Evolutionary conservation across 257 asterid genomes (phyloP).

Genomic region (Lycium barbarum): DNA sequence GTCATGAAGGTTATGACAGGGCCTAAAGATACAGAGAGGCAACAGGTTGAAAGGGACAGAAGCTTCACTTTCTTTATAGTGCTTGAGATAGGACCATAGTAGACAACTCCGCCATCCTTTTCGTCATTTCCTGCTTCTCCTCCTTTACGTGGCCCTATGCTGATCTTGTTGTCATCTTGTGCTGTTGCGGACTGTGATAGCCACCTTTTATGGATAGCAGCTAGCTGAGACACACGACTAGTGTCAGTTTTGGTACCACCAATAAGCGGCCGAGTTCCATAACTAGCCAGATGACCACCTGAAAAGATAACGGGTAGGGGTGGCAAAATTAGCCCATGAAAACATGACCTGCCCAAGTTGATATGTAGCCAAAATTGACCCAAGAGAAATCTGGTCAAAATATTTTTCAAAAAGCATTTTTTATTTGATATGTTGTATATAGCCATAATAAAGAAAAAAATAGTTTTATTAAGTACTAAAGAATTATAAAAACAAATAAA

Average conservation of each 20-base stretch:
- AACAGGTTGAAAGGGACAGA: conserved; percentile 94
- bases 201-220: conserved; percentile 51
- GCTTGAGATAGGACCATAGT: conserved; percentile 83
- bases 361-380: too few species aligned
- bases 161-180: conserved; percentile 61
- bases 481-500: too few species aligned
- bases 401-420: too few species aligned
- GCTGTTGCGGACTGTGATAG: conserved; percentile 55
- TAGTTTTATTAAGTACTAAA: too few species aligned
- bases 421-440: too few species aligned
- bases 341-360: too few species aligned
- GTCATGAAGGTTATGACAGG: conserved; percentile 97
- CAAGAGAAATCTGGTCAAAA: too few species aligned
- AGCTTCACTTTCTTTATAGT: conserved; percentile 94
- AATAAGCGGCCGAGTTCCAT: conserved; percentile 36
- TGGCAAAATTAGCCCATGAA: too few species aligned
- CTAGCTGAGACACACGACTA: conserved; percentile 36
- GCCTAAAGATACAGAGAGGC: conserved; percentile 89
- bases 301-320: conserved; percentile 27
- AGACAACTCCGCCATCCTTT: conserved; percentile 60
- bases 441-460: too few species aligned
- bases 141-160: conserved; percentile 64
- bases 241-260: conserved; percentile 30
- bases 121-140: conserved; percentile 54
- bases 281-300: conserved; percentile 51